Conservation (phyloP, 768 basidiomycete genomes). For the Boletus sp. region DNA sequence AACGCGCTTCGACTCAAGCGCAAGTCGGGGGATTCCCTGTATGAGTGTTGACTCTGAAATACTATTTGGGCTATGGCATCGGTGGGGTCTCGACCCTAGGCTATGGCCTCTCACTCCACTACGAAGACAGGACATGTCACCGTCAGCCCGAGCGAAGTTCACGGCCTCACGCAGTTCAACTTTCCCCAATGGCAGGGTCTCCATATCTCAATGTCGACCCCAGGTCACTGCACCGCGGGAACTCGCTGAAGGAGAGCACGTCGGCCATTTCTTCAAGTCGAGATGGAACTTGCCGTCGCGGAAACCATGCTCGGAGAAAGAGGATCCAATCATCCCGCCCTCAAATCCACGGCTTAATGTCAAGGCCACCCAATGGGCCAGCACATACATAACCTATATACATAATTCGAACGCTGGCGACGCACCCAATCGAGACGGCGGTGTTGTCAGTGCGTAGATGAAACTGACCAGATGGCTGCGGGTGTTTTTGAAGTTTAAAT, state of each 20-base stretch:
- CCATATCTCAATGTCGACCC: neutral
- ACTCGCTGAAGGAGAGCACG: neutral
- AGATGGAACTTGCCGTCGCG: neutral
- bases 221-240: neutral
- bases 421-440: neutral
- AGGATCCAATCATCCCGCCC: neutral
- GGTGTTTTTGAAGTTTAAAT: constrained; percentile 8
- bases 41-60: no score
- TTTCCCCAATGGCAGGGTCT: neutral
- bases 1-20: no score
- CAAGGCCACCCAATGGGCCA: neutral
- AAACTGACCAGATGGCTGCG: neutral
- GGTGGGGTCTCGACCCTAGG: no score
- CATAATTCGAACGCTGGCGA: no score
- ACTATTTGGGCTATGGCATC: no score
- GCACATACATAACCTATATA: no score
- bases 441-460: neutral
- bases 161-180: neutral
- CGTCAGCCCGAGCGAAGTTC: no score
- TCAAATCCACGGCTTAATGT: neutral
- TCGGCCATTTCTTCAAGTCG: neutral
- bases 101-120: no score
- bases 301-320: neutral
- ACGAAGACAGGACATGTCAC: no score
- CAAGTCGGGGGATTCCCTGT: no score